Evolutionary conservation across 83 land plant species (phyloP).

Genomic region (Picea abies): DNA sequence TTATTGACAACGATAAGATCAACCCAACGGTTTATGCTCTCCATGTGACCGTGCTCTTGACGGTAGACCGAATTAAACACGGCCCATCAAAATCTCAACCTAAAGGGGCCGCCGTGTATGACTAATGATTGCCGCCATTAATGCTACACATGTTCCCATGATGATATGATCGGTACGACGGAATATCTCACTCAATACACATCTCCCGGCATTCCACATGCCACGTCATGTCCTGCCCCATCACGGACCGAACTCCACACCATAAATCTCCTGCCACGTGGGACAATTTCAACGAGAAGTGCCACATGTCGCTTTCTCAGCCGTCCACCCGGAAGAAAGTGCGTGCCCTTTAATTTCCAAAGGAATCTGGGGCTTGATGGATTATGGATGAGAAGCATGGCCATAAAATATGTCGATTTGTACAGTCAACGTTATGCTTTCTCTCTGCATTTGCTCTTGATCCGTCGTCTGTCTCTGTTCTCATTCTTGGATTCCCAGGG

Average conservation of each 20-base stretch:
- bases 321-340: neutral
- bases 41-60: too few species aligned
- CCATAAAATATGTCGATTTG: neutral
- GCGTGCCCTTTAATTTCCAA: neutral
- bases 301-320: neutral
- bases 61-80: too few species aligned
- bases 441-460: neutral
- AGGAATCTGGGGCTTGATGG: neutral
- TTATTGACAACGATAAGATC: too few species aligned
- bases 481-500: neutral
- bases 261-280: too few species aligned
- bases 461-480: neutral
- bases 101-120: neutral
- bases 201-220: neutral
- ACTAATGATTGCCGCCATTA: constrained; percentile 12
- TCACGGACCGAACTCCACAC: too few species aligned
- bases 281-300: too few species aligned
- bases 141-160: constrained; percentile 7
- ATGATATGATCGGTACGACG: neutral
- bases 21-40: too few species aligned
- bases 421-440: constrained; percentile 18
- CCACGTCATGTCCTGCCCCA: too few species aligned
- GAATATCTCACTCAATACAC: neutral
- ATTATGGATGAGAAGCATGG: neutral
- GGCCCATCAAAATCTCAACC: too few species aligned